Percentiles rank a stretch among this genome's conserved stretches.
Conservation (phyloP, 306 rosid genomes). For the Notholithocarpus densiflorus region DNA sequence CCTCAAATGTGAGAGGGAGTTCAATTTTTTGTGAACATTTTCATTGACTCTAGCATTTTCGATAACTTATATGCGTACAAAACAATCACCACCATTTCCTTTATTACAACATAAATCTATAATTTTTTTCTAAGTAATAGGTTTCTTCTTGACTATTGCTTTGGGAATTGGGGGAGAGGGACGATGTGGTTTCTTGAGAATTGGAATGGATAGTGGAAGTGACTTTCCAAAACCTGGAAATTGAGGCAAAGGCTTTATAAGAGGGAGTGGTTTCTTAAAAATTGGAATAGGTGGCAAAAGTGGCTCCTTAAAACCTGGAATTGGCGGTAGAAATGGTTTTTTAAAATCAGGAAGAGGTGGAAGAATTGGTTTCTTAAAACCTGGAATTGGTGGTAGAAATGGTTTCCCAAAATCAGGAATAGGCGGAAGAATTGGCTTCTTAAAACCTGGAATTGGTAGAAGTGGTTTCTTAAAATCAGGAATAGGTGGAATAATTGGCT, state of each 20-base stretch:
- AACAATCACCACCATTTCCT: no score
- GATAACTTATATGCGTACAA: no score
- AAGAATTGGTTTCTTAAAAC: background rate
- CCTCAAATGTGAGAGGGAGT: no score
- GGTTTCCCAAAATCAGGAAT: conserved; percentile 1
- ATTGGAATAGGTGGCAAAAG: conserved; percentile 1
- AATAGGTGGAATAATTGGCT: no score
- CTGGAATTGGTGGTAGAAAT: background rate
- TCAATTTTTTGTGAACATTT: no score
- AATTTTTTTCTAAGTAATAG: background rate
- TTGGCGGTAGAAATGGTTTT: background rate
- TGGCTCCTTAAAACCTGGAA: background rate
- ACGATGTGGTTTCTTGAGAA: no score
- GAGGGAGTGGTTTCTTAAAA: conserved; percentile 9
- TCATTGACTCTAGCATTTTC: no score
- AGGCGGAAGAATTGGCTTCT: conserved; percentile 4
- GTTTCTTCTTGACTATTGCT: background rate
- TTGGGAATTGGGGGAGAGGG: background rate
- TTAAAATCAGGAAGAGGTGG: background rate
- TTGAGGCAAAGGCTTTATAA: background rate
- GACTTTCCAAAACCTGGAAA: no score
- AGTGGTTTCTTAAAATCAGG: no score
- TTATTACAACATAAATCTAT: no score
- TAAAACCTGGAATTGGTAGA: background rate
- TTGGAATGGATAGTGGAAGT: conserved; percentile 8